Evolutionary conservation across 768 basidiomycete genomes (phyloP), one percentile per base, ranked within the genome.

Genomic region (Psilocybe cyanescens): DNA sequence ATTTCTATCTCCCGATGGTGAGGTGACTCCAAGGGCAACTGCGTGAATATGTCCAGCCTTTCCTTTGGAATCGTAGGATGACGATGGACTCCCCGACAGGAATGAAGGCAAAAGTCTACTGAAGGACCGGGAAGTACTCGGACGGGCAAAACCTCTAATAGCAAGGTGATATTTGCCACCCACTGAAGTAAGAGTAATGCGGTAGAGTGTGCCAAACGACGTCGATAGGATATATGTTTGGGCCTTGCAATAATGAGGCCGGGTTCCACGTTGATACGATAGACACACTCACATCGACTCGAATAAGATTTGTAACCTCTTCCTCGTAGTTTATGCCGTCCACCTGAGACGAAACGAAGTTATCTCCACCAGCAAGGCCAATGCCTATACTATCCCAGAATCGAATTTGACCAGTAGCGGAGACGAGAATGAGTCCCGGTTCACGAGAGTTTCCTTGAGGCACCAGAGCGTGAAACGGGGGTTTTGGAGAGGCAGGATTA

Each of bases 381-480:
- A 89, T 91, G 3, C 88, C 88, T 46, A 96, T 89, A 61, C 88
- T 90, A 58, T 95, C 89, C 95, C 95, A 98, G 71, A 93, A 92
- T 39, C 92, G 86, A 58, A 94, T 76, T 64, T 87, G 79, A 3
- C 95, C 95, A 0, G 82, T 76, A 5, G 83, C 76, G 7, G 90
- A 90, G 53, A 92, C 76, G 55, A 96, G 83, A 46, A 97, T 86
- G 41, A 97, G 84, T 28, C 95, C 95, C 3, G 95, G 95, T 75
- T 98, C 95, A 45, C 91, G 85, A 11, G 85, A 81, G 3, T 81
- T 62, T 11, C 83, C 83, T 67, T 84, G 84, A 14, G 92, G 90
- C 19, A 93, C 84, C 14, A 94, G 83, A n/a, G 81, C 80, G 74
- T 86, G 83, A 41, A 85, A 76, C 11, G 84, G 80, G 39, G 84